Conservation (phyloP, 75 land plant genomes). For the Selaginella moellendorffii region DNA sequence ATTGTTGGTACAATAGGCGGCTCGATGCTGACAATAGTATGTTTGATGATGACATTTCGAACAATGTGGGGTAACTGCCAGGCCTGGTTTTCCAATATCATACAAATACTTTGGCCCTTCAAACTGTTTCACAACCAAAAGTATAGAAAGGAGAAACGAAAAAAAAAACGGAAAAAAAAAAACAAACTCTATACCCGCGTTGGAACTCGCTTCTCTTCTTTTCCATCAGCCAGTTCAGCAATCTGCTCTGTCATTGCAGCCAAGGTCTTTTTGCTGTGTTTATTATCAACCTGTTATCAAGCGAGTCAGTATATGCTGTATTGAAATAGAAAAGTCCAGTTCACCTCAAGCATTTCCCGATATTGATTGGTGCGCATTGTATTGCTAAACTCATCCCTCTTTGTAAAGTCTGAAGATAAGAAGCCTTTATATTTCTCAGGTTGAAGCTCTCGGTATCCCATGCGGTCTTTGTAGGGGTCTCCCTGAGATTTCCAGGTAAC, state of each 20-base stretch:
- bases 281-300: slow-evolving; percentile 16
- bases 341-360: slow-evolving; percentile 22
- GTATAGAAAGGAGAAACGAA: background rate
- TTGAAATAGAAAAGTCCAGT: background rate
- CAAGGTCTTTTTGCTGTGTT: slow-evolving; percentile 18
- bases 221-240: slow-evolving; percentile 6
- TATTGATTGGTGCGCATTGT: slow-evolving; percentile 28
- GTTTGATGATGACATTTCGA: slow-evolving; percentile 26
- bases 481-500: slow-evolving; percentile 21
- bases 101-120: slow-evolving; percentile 31
- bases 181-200: slow-evolving; percentile 15
- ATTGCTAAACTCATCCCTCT: slow-evolving; percentile 26
- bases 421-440: slow-evolving; percentile 29
- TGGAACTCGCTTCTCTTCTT: slow-evolving; percentile 18
- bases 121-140: slow-evolving; percentile 11
- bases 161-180: slow-evolving; percentile 16
- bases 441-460: slow-evolving; percentile 20
- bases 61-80: slow-evolving; percentile 23
- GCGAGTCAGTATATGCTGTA: background rate
- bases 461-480: slow-evolving; percentile 24
- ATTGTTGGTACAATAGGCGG: slow-evolving; percentile 24
- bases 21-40: slow-evolving; percentile 22
- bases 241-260: slow-evolving; percentile 10
- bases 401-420: slow-evolving; percentile 26
- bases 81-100: slow-evolving; percentile 24